Conservation (phyloP, 192 early-diverging fungal species). For the Chytriomyces confervae region DNA sequence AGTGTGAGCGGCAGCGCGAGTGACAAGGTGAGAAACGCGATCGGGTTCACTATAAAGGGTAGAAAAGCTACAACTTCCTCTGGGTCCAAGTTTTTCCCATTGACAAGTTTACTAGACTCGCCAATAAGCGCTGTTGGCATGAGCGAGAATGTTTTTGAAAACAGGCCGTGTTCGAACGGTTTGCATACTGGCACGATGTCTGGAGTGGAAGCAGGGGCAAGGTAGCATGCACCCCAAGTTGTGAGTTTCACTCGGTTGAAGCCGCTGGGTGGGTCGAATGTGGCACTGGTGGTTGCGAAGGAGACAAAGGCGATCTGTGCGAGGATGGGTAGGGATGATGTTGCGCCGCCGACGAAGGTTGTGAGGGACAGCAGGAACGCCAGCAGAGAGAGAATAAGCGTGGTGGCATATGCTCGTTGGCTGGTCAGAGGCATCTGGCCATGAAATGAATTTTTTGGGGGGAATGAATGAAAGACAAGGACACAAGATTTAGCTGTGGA, state of each 20-base stretch:
- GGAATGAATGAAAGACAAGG: too few relatives aligned
- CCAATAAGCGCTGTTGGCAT: background rate
- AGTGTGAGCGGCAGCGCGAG: background rate
- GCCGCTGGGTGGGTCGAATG: background rate
- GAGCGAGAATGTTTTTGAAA: background rate
- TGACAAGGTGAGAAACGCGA: background rate
- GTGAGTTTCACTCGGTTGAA: constrained; percentile 4
- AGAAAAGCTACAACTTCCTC: background rate
- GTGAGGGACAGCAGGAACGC: background rate
- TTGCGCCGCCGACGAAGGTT: background rate
- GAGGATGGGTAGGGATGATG: background rate
- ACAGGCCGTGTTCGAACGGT: background rate
- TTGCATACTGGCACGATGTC: background rate
- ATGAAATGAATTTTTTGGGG: too few relatives aligned
- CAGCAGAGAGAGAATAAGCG: too few relatives aligned
- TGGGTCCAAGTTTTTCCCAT: background rate
- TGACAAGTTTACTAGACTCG: background rate
- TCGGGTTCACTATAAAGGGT: background rate
- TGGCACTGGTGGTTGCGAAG: background rate
- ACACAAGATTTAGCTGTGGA: too few relatives aligned
- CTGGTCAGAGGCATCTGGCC: too few relatives aligned
- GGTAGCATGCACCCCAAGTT: constrained; percentile 1
- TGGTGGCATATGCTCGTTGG: too few relatives aligned
- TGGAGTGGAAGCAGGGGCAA: background rate
- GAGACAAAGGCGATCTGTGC: constrained; percentile 1